phyloP scores from a whole-genome alignment of 495 filamentous ascomycete genomes.

The Penicillium steckii region DNA sequence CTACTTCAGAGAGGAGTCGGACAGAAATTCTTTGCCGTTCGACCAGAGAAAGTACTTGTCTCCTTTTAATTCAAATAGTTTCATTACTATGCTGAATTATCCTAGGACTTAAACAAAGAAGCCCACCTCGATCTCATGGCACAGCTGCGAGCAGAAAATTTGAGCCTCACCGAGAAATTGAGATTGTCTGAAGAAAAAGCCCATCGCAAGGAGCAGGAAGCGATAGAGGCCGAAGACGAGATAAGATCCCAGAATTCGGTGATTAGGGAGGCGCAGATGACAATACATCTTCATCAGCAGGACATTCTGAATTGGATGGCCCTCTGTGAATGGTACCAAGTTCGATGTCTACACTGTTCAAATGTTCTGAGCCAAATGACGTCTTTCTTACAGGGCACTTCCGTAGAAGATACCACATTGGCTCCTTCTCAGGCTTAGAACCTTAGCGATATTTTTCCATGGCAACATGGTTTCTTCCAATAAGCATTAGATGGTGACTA shows the following conservation, averaged over 20 bases:
- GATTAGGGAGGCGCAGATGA: neutral
- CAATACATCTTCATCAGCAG: neutral
- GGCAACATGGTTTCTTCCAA: no score
- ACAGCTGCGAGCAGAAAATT: neutral
- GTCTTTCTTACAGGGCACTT: neutral
- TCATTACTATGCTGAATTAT: neutral
- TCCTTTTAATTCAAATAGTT: neutral
- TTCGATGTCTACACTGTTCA: neutral
- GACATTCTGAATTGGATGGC: neutral
- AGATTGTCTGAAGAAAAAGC: neutral
- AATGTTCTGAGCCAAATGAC: neutral
- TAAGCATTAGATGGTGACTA: no score
- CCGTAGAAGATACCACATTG: neutral
- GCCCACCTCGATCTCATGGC: neutral
- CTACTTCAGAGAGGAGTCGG: neutral
- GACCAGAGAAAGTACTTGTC: neutral
- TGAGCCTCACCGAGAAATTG: neutral
- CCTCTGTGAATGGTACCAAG: conserved; percentile 2
- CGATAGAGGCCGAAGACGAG: neutral
- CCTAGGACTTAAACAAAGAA: neutral
- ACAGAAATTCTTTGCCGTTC: neutral
- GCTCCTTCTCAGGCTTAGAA: no score
- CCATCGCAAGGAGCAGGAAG: neutral
- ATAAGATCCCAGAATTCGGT: neutral
- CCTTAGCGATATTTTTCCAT: no score